Evolutionary conservation across 108 stramenopile genomes (phyloP).

Genomic region (Fragilariopsis cylindrus): DNA sequence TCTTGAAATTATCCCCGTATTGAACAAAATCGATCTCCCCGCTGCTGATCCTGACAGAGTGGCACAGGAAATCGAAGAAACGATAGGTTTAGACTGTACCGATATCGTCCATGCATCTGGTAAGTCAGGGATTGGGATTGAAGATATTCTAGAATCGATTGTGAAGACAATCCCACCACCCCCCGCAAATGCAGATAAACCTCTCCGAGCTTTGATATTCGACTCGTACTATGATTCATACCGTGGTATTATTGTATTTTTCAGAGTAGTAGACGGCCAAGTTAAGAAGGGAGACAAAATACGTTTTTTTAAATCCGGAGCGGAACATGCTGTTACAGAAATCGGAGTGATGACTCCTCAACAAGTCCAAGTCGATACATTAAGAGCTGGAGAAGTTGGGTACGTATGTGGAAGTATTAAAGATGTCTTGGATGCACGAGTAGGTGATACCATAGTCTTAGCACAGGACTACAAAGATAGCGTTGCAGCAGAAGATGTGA

Average conservation of each 20-base stretch:
- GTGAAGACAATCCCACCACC: conserved; percentile 91
- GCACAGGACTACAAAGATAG: conserved; percentile 69
- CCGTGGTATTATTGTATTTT: conserved; percentile 94
- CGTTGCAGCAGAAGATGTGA: conserved; percentile 32
- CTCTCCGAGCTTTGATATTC: conserved; percentile 90
- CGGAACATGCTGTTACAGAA: conserved; percentile 91
- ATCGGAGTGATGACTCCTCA: conserved; percentile 92
- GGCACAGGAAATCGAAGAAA: conserved; percentile 90
- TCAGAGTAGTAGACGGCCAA: conserved; percentile 94
- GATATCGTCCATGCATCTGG: conserved; percentile 88
- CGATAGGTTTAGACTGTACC: conserved; percentile 92
- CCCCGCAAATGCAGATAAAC: conserved; percentile 41
- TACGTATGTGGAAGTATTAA: conserved; percentile 93
- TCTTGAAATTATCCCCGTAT: conserved; percentile 96
- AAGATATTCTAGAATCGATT: conserved; percentile 93
- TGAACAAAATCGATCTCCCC: conserved; percentile 99
- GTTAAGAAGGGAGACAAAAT: conserved; percentile 82
- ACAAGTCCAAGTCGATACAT: conserved; percentile 70
- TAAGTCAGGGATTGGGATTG: conserved; percentile 92
- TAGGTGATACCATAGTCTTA: conserved; percentile 94
- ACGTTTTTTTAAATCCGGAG: conserved; percentile 65
- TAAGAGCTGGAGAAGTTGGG: conserved; percentile 93
- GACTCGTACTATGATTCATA: conserved; percentile 97
- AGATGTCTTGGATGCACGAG: conserved; percentile 93
- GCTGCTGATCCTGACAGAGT: conserved; percentile 97